These are phyloP conservation scores for Yamadazyma atmosphaerica DNA, from an alignment of 1,139 yeast species.

Conservation along the genomic window DNA sequence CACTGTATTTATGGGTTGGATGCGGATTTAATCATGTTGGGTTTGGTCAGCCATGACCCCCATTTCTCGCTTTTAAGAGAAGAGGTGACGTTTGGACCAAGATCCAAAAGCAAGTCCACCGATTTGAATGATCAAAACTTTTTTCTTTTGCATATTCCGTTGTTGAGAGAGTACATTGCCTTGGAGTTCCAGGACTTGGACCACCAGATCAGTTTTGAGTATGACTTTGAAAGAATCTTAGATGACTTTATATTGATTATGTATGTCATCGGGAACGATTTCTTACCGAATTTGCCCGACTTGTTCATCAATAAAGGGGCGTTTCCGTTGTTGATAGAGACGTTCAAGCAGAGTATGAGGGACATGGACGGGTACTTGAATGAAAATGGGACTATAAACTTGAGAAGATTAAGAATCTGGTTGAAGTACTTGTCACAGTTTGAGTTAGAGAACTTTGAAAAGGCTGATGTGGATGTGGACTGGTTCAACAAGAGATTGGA, in stretches of 20 bases:
- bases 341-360: slow-evolving; percentile 79
- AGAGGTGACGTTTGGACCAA: slow-evolving; percentile 87
- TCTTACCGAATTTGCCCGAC: slow-evolving; percentile 96
- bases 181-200: slow-evolving; percentile 77
- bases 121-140: slow-evolving; percentile 80
- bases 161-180: slow-evolving; percentile 87
- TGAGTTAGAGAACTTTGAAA: slow-evolving; percentile 81
- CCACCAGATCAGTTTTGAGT: slow-evolving; percentile 64
- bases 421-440: slow-evolving; percentile 65
- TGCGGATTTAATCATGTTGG: slow-evolving; percentile 96
- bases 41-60: slow-evolving; percentile 94
- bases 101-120: slow-evolving; percentile 33
- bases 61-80: slow-evolving; percentile 94
- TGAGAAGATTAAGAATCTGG: slow-evolving; percentile 72
- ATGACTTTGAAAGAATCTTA: slow-evolving; percentile 82
- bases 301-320: slow-evolving; percentile 94
- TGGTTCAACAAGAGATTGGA: slow-evolving; percentile 90
- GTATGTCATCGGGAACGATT: slow-evolving; percentile 97
- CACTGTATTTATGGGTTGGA: slow-evolving; percentile 97
- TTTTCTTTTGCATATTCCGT: slow-evolving; percentile 76
- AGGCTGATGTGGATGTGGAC: slow-evolving; percentile 78
- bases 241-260: slow-evolving; percentile 92
- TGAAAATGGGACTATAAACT: slow-evolving; percentile 77
- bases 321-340: slow-evolving; percentile 81
- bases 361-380: slow-evolving; percentile 83